A percentile compares a stretch with the other conserved stretches of the same genome.
Conservation (phyloP, 1,284 basidiomycete species). For the Gastroboletus turbinatus region DNA sequence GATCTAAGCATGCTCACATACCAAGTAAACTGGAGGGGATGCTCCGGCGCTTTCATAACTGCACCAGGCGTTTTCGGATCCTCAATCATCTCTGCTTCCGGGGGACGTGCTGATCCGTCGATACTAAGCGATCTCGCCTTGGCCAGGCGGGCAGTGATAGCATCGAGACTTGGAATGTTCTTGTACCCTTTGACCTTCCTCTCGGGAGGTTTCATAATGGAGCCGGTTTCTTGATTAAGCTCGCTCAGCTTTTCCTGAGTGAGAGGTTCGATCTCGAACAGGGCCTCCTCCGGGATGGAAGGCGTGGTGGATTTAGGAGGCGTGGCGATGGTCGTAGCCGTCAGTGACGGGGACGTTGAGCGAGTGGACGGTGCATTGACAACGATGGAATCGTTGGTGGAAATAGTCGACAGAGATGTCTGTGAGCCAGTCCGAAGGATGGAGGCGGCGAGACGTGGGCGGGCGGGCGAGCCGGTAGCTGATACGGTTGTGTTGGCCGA, state of each 20-base stretch:
- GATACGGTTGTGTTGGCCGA: conserved; percentile 32
- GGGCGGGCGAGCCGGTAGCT: conserved; percentile 39
- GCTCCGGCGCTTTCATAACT: conserved; percentile 71
- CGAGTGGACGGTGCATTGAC: conserved; percentile 65
- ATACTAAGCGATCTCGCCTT: conserved; percentile 67
- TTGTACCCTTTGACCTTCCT: conserved; percentile 72
- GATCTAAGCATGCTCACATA: conserved; percentile 37
- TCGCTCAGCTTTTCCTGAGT: conserved; percentile 61
- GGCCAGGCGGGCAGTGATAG: conserved; percentile 72
- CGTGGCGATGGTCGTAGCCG: conserved; percentile 43
- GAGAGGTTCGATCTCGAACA: conserved; percentile 48
- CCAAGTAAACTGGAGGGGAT: conserved; percentile 84
- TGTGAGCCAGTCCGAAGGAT: conserved; percentile 65
- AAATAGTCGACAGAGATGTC: conserved; percentile 51
- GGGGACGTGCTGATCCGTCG: conserved; percentile 70
- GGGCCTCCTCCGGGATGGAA: conserved; percentile 39
- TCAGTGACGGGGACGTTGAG: conserved; percentile 37
- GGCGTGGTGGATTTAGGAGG: conserved; percentile 48
- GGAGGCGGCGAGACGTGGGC: conserved; percentile 73
- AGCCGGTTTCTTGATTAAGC: conserved; percentile 50
- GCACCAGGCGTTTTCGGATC: conserved; percentile 78
- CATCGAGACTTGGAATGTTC: conserved; percentile 80
- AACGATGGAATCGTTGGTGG: conserved; percentile 58
- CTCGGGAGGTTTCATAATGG: conserved; percentile 27
- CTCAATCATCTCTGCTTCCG: conserved; percentile 71